Base-by-base conservation (phyloP, 1,284 basidiomycete species). In the Coniophora puteana region DNA sequence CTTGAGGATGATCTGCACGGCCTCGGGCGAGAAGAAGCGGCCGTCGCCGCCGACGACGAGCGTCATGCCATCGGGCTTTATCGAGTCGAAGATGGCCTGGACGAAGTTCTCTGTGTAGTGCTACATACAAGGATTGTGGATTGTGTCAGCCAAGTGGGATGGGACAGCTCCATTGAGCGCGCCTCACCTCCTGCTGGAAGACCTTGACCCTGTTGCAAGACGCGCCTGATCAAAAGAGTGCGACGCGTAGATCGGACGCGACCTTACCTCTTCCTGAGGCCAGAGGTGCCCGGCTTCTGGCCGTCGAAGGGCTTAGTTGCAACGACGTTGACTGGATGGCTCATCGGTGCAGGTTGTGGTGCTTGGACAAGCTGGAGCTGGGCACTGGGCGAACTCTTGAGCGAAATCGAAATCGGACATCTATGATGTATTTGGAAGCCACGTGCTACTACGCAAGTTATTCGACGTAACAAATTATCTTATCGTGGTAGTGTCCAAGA, bases 81-180 rank as follows among this genome's bases (percentile, higher is more conserved):
- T 91, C 42, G 93, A 89, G 55, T 91, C 83, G 54, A 99, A 83
- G 67, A 93, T 99, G 53, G 93, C 73, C 68, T 98, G 95, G 45
- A 98, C 67, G 59, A 99, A 99, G 78, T 99, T 99, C 69, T 99
- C 95, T 34, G 96, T 99, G 74, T 99, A 99, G 72, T 98, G 83
- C 83, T 91, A 48, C 46, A 44, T 26, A 44, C 40, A 36, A 14
- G 36, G 31, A 38, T n/a, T n/a, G n/a, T n/a, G n/a, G n/a, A n/a
- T n/a, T n/a, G n/a, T n/a, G n/a, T n/a, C n/a, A n/a, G 14, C 45
- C 52, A 49, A 51, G 46, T 40, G 36, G 27, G 22, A 34, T 43
- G 21, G 25, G 33, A 49, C 23, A 23, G 31, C 38, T 29, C 30
- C 32, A 25, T 43, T 34, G 43, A 39, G 41, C 34, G 40, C 49